Conservation (phyloP, 1,284 basidiomycete genomes). For the Xanthoconium separans region DNA sequence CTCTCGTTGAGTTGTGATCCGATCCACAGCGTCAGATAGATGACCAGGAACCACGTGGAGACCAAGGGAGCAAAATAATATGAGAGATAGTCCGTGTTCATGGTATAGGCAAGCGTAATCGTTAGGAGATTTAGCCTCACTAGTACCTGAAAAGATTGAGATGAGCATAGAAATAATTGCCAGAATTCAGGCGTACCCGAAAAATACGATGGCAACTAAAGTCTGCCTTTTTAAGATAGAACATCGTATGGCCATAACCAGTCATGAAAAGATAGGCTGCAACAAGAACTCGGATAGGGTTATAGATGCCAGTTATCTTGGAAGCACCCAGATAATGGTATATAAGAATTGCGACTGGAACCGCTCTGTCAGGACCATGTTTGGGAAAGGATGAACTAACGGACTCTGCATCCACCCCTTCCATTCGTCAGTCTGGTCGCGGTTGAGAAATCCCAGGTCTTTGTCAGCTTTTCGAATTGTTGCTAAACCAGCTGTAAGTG, state of each 20-base stretch:
- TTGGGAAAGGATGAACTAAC: slow-evolving; percentile 22
- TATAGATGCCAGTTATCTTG: slow-evolving; percentile 87
- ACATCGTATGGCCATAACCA: slow-evolving; percentile 72
- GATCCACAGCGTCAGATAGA: slow-evolving; percentile 75
- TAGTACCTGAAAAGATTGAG: slow-evolving; percentile 51
- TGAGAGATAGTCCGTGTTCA: slow-evolving; percentile 88
- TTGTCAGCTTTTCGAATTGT: slow-evolving; percentile 73
- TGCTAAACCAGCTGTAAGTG: slow-evolving; percentile 57
- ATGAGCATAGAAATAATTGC: slow-evolving; percentile 2
- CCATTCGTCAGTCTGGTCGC: slow-evolving; percentile 93
- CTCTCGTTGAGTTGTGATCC: slow-evolving; percentile 76
- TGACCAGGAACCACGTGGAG: slow-evolving; percentile 81
- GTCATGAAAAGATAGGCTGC: slow-evolving; percentile 86
- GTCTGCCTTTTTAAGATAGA: slow-evolving; percentile 85
- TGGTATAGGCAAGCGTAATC: slow-evolving; percentile 77
- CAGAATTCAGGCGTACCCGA: slow-evolving; percentile 42
- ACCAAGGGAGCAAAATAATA: slow-evolving; percentile 88
- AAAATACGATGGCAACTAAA: slow-evolving; percentile 76
- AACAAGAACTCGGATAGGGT: slow-evolving; percentile 83
- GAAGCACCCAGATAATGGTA: slow-evolving; percentile 90
- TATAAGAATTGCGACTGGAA: slow-evolving; percentile 76
- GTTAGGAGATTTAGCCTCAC: slow-evolving; percentile 84
- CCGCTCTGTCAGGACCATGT: slow-evolving; percentile 6
- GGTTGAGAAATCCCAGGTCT: slow-evolving; percentile 83
- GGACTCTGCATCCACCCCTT: slow-evolving; percentile 95